These are phyloP conservation scores for Botrytis hyacinthi DNA, from an alignment of 2,329 filamentous ascomycete genomes.

Conservation along the genomic window DNA sequence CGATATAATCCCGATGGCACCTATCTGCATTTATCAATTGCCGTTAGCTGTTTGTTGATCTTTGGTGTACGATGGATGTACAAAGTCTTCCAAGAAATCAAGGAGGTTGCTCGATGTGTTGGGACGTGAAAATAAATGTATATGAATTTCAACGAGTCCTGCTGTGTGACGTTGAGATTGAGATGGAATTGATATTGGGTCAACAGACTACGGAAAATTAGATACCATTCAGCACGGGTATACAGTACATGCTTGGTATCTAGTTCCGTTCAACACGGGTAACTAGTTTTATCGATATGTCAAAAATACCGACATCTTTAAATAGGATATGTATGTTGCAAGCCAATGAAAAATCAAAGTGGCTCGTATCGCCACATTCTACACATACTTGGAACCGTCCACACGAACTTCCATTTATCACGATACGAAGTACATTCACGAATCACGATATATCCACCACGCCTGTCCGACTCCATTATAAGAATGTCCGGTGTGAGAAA, in stretches of 20 bases:
- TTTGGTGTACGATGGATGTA: background rate
- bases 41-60: background rate
- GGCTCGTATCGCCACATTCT: background rate
- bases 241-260: background rate
- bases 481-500: background rate
- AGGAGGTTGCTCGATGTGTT: background rate
- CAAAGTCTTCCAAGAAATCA: background rate
- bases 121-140: background rate
- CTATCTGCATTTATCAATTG: too few species aligned
- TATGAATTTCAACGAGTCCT: background rate
- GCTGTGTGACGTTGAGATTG: background rate
- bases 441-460: background rate
- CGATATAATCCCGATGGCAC: background rate
- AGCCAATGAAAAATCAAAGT: background rate
- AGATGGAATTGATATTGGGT: background rate
- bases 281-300: background rate
- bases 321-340: too few species aligned
- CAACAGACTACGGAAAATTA: background rate
- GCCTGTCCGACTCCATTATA: background rate
- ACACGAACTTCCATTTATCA: background rate
- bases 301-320: background rate
- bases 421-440: background rate
- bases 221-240: background rate
- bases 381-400: background rate
- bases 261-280: background rate